Evolutionary conservation across 2,329 filamentous ascomycete species (phyloP), one percentile per base, ranked within the genome.

Genomic region (Berkeleyomyces basicola): DNA sequence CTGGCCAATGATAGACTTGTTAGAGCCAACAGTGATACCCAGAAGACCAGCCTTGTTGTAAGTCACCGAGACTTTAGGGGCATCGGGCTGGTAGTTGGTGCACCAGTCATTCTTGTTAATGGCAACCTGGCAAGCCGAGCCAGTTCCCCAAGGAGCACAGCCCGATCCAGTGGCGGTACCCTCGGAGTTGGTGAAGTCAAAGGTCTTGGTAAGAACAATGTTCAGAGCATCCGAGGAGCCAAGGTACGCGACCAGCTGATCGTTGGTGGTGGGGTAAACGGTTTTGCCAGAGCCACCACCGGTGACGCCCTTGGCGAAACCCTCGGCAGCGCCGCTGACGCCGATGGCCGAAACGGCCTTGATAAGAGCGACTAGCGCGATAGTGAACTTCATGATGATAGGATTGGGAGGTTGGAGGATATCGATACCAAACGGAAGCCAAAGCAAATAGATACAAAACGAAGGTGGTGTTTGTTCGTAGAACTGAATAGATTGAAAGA

Each of bases 91-190:
- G 70, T 84, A 81, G 73, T 83, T 83, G 62, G 70, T 73, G 71
- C 82, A 85, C 78, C 79, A 82, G 68, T 75, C 68, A 69, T 82
- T 72, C 73, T 81, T 74, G 73, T 84, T 80, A 70, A 85, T 83
- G 66, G 82, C 79, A 49, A 77, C 67, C 74, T 85, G 82, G 72
- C 82, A 82, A 9, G 64, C 71, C 2, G 77, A 71, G 9, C 70
- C 76, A 36, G 79, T 81, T 44, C 79, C 81, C 72, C 77, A 82
- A 33, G 82, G 82, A 14, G 81, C 77, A 67, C 83, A 85, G 31
- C 82, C 82, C 14, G 74, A 76, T 47, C 70, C 76, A 37, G 74
- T 79, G 4, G 73, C 74, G 3, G 74, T 78, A 46, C 82, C 82
- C 70, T 83, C 81, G 9, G 75, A 76, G 44, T 75, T 76, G 40